Base-by-base conservation (phyloP, 2,329 filamentous ascomycete genomes). In the Fusarium hostae region DNA sequence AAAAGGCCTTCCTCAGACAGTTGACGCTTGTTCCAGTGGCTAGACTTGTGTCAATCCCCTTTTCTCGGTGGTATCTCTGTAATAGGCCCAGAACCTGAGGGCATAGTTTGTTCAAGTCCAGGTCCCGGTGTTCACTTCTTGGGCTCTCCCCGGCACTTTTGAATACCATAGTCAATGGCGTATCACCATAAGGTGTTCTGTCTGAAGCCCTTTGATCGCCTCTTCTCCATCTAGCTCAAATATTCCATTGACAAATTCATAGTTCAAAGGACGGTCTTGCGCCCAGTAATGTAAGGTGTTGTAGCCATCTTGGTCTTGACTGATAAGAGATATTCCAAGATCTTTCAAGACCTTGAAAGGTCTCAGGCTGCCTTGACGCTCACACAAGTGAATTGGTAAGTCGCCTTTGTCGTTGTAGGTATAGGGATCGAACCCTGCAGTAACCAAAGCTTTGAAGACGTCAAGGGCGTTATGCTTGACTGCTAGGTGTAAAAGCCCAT, bases 21-120 rank as follows among this genome's bases (percentile, higher is more conserved):
- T 3, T 1, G 20, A 26, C 10, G 2, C 24, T 28, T 39, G 3
- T 4, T 22, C 22, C 20, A 1, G 9, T 4, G 3, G 1, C 35
- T n/a, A 28, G 5, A 4, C 9, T 30, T 10, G 6, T 28, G 5
- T 5, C 28, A n/a, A 9, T 22, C 7, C 11, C 15, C 10, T 15
- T 15, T 34, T 11, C 28, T 32, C 13, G 8, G 5, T 1, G 6
- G 8, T 13, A 9, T 30, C 15, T 16, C 20, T 54, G 20, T 6
- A 55, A 13, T 1, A 40, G 2, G 2, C 15, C 24, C 10, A 54
- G 13, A 24, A 54, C 2, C 5, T 26, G 28, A n/a, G 24, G 24
- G 40, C 54, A 47, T 9, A 28, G 12, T 7, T 6, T n/a, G 8
- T 32, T 26, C 18, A 47, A 32, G 20, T 35, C 28, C 4, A 30